Base-by-base conservation (phyloP, 2,329 filamentous ascomycete species). In the Leptographium wingfieldii region DNA sequence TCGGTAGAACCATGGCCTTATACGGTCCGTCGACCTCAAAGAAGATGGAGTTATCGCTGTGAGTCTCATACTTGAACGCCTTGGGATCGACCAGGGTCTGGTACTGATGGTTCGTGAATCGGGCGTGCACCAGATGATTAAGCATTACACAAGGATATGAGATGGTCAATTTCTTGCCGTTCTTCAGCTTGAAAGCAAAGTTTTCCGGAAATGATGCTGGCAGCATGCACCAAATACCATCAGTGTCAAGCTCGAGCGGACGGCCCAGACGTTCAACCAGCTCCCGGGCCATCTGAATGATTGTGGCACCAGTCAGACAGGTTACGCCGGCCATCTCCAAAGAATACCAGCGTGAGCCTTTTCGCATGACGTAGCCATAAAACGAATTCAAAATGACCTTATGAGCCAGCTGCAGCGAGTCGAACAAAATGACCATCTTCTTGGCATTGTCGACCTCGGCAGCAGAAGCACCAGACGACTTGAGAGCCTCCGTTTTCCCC, bases 331-430 rank as follows among this genome's bases (percentile, higher is more conserved):
- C 94, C 94, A 99, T 99, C 71, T 99, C 94, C 82, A 99, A 86
- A 22, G 94, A 99, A 71, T 99, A 99, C 94, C 94, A 99, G 59
- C 94, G 85, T 46, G 94, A 99, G 40, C 94, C 94, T 71, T 99
- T 99, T 76, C 94, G 82, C 94, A 99, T 99, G 71, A 97, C 94
- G 70, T 99, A 99, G 64, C 94, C 94, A 67, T 99, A 99, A 77
- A 99, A 99, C 60, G 91, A 96, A 77, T 99, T 99, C 59, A 99
- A 73, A 79, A 99, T 99, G 75, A 99, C 94, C 72, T 99, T 99
- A 77, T 99, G 94, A 0, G 94, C 94, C 67, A 99, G 78, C 72
- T 99, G 95, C 61, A 99, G 78, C 0, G 94, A 99, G 71, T 99
- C 94, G 70, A 90, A 99, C 5, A 99, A 75, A 55, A 97, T 80